Evolutionary conservation across 2,329 filamentous ascomycete genomes (phyloP), one percentile per base, ranked within the genome.

Genomic region (Microsporum canis): DNA sequence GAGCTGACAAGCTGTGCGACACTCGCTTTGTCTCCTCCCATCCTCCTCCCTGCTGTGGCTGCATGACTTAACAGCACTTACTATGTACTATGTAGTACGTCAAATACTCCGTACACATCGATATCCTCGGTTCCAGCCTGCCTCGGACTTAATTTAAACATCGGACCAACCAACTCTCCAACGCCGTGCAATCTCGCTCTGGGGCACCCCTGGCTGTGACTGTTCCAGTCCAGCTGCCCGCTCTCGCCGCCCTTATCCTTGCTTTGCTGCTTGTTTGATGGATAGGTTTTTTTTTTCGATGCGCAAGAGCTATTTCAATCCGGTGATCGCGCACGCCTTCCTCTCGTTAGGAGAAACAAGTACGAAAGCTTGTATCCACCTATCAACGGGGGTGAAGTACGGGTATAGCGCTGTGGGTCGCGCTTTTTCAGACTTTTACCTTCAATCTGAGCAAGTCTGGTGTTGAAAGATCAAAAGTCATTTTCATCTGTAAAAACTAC

Each of bases 391-490:
- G 43, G 33, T 14, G n/a, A 36, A 55, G 33, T 27, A 55, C 51
- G 33, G 31, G 31, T 31, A 34, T 36, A 23, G 51, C 51, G 12
- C 51, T 55, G 51, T 55, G 51, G 51, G 51, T 55, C 51, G 51
- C 31, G 51, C 51, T 36, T 55, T 29, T 55, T 55, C 51, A 55
- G 33, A 55, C 51, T 55, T 53, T 53, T 55, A 17, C 33, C 51
- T 36, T 33, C 5, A 38, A 55, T 36, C 51, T 14, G 51, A 55
- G 51, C 51, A 55, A 53, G 14, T 23, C 51, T 55, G 33, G 51
- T 17, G 51, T 38, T 55, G 51, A 55, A 55, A 55, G 31, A 36
- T 55, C 51, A 36, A 55, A 55, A 55, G 51, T 55, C 51, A 55
- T 55, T 55, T 51, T 31, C 51, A 55, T 55, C 51, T 55, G 51